phyloP scores from a whole-genome alignment of 1,139 yeast genomes.

The Taphrina flavorubra region DNA sequence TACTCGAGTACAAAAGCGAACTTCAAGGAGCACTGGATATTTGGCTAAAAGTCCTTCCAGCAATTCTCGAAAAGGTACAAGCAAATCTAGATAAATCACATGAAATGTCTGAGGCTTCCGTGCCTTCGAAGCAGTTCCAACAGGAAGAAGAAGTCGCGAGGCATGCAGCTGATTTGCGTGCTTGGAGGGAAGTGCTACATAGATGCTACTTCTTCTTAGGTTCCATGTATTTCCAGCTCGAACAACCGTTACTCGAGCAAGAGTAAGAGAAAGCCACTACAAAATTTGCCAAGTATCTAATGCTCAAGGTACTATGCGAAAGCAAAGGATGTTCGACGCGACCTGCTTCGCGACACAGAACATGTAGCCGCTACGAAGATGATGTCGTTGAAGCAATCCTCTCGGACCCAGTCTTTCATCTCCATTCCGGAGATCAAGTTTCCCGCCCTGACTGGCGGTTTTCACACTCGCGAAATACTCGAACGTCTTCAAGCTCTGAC shows the following conservation, averaged over 20 bases:
- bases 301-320: constrained; percentile 57
- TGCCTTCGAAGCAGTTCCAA: not conserved
- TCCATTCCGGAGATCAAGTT: constrained; percentile 47
- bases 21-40: constrained; percentile 60
- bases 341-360: constrained; percentile 46
- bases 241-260: constrained; percentile 54
- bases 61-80: constrained; percentile 47
- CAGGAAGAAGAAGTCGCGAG: constrained; percentile 2
- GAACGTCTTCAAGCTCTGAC: constrained; percentile 47
- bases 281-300: constrained; percentile 54
- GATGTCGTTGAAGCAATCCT: constrained; percentile 44
- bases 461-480: constrained; percentile 47
- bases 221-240: constrained; percentile 72
- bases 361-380: constrained; percentile 48
- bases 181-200: constrained; percentile 69
- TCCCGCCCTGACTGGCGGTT: constrained; percentile 48
- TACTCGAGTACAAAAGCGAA: constrained; percentile 60
- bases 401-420: constrained; percentile 46
- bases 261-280: constrained; percentile 64
- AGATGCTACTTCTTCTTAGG: constrained; percentile 79
- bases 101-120: not conserved
- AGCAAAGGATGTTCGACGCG: constrained; percentile 69
- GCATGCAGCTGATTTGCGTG: constrained; percentile 41
- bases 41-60: constrained; percentile 56
- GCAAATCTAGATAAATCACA: not conserved